Conservation (phyloP, 1,284 basidiomycete species). For the Cryptococcus deneoformans region DNA sequence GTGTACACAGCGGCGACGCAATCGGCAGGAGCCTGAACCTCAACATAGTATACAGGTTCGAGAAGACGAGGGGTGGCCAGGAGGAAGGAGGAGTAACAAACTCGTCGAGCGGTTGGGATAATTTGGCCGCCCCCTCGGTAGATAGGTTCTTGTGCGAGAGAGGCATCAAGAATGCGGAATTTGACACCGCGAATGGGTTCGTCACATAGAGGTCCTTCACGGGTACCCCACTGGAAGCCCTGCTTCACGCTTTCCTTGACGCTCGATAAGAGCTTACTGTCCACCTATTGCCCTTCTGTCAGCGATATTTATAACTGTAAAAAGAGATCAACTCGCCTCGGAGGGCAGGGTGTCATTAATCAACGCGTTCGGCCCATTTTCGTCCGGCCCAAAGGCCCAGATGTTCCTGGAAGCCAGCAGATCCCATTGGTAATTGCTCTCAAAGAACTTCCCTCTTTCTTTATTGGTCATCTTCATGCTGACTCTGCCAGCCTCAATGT, state of each 20-base stretch:
- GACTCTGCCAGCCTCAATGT: constrained; percentile 81
- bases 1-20: constrained; percentile 98
- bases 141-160: constrained; percentile 89
- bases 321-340: constrained; percentile 58
- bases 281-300: constrained; percentile 58
- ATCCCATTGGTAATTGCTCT: constrained; percentile 98
- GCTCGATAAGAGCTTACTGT: constrained; percentile 85
- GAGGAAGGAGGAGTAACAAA: constrained; percentile 86
- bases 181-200: constrained; percentile 99
- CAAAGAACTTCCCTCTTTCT: constrained; percentile 89
- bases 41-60: constrained; percentile 98
- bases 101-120: constrained; percentile 94
- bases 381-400: constrained; percentile 99
- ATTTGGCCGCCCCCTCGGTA: constrained; percentile 98
- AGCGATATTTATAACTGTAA: not conserved
- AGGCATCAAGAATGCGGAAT: constrained; percentile 91
- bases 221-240: constrained; percentile 98
- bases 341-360: constrained; percentile 95
- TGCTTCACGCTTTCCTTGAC: constrained; percentile 97
- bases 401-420: constrained; percentile 94
- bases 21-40: constrained; percentile 97
- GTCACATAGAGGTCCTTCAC: constrained; percentile 96
- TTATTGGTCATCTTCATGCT: constrained; percentile 91
- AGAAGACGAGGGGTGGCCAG: constrained; percentile 87
- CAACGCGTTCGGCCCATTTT: constrained; percentile 87